Base-by-base conservation (phyloP, 2,329 filamentous ascomycete species). In the Pseudocercospora vitis region DNA sequence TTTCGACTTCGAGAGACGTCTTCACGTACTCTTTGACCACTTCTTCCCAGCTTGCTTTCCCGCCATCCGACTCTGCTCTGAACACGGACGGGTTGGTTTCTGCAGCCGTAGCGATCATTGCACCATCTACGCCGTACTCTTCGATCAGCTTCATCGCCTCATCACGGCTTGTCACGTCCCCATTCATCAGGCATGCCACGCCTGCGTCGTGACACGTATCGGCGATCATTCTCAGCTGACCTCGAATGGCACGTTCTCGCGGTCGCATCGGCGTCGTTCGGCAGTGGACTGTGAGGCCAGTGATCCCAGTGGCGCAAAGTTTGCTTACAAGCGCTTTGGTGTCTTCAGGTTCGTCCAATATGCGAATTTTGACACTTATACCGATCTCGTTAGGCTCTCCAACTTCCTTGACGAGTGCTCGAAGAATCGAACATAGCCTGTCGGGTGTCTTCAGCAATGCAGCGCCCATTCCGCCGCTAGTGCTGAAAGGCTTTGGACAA, bases 401-500 rank as follows among this genome's bases (percentile, higher is more conserved):
- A 23, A 97, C 87, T 59, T 92, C 81, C 54, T 82, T 78, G 2
- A 97, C 91, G 7, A 99, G 78, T 0, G 89, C 85, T 57, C 87
- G 85, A 6, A 99, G 79, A 60, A 99, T 99, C 0, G 85, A 81
- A 63, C 85, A 87, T 1, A 99, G 81, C 65, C 82, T 84, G 60
- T 97, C 91, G 0, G 94, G 92, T 0, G 87, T 92, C 63, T 83
- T 83, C 12, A 99, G 81, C 16, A 99, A 80, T 1, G 91, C 92
- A 0, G 94, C 94, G 45, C 94, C 94, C 94, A 99, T 99, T 45
- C 94, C 94, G 56, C 91, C 91, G 58, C 82, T 82, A 2, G 92
- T 96, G 67, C 89, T 95, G 73, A 99, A 99, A 0, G 92, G 89
- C 73, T 99, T 99, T 0, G 94, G 94, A 69, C 94, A 99, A n/a